Evolutionary conservation across 345 rosid species (phyloP), one percentile per base, ranked within the genome.

Genomic region (Noccaea caerulescens): DNA sequence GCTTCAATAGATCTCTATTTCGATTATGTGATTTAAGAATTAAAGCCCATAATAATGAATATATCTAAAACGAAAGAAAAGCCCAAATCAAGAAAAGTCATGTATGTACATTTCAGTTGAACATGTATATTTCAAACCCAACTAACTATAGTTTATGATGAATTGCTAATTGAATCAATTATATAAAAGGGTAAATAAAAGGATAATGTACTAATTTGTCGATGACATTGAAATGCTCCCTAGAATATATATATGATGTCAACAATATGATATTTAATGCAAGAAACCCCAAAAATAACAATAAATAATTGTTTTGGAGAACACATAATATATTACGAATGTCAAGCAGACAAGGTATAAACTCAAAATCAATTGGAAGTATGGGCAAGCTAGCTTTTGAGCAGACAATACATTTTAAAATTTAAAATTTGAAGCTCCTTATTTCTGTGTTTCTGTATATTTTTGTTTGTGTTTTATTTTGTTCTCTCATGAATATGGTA

Each of bases 321-420:
- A 27, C 30, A 27, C 30, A 27, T 11, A 70, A 55, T 44, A 61
- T 61, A 61, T 27, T 0, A 46, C 34, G 42, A 47, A 34, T 46
- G 54, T 63, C 68, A 63, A 46, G 33, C 33, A 36, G 56, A 46
- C 68, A 63, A 47, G 34, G 16, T 34, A 63, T 46, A 32, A 46
- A 63, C 68, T 46, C 58, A 51, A 37, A 50, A 49, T 36, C 45
- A 65, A 50, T n/a, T 65, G 12, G 13, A 37, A 23, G 44, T 33
- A 45, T 63, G 74, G 67, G 59, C 59, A 70, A 70, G 58, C 67
- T 59, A 38, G 42, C n/a, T 25, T 38, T 33, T 39, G n/a, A 50
- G 59, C 42, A 59, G 66, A 70, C 74, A 70, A 36, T 10, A 5
- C 39, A 36, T 27, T 13, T 37, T 68, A 3, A 27, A 27, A 27